These are phyloP conservation scores for Gamarada debralockiae DNA, from an alignment of 495 filamentous ascomycete genomes.

Conservation along the genomic window DNA sequence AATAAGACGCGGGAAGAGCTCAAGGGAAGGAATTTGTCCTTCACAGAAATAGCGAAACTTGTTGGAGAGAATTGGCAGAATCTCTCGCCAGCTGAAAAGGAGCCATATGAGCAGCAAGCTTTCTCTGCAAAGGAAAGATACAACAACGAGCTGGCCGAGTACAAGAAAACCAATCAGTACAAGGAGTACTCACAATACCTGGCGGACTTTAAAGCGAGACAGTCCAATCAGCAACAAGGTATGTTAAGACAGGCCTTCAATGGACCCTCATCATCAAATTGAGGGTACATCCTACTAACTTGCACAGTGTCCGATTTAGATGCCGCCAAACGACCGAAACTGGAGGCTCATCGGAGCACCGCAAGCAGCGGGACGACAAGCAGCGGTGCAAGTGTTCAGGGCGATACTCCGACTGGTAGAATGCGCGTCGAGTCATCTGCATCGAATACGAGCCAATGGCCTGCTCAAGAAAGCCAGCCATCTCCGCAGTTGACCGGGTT, in stretches of 20 bases:
- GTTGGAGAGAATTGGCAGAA: constrained; percentile 79
- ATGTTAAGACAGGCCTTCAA: not conserved
- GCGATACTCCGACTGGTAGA: constrained; percentile 9
- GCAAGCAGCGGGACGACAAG: constrained; percentile 18
- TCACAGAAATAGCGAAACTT: constrained; percentile 78
- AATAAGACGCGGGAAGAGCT: constrained; percentile 75
- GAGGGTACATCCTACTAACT: not conserved
- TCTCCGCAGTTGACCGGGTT: constrained; percentile 3
- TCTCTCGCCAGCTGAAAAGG: constrained; percentile 57
- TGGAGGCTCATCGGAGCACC: constrained; percentile 19
- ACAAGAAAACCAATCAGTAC: constrained; percentile 66
- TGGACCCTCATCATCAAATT: not conserved
- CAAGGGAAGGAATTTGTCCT: constrained; percentile 67
- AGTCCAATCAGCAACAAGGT: constrained; percentile 43
- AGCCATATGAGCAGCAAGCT: constrained; percentile 66
- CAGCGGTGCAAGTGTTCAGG: constrained; percentile 17
- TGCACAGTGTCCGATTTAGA: constrained; percentile 18
- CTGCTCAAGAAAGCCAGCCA: not conserved
- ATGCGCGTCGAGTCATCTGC: constrained; percentile 10
- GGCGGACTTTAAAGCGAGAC: constrained; percentile 68
- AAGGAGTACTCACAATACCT: constrained; percentile 62
- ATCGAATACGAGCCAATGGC: constrained; percentile 14
- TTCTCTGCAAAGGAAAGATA: constrained; percentile 68
- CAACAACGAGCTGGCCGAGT: constrained; percentile 58
- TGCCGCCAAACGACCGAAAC: constrained; percentile 24